Conservation (phyloP, 2,329 filamentous ascomycete species). For the Alternaria sp. region DNA sequence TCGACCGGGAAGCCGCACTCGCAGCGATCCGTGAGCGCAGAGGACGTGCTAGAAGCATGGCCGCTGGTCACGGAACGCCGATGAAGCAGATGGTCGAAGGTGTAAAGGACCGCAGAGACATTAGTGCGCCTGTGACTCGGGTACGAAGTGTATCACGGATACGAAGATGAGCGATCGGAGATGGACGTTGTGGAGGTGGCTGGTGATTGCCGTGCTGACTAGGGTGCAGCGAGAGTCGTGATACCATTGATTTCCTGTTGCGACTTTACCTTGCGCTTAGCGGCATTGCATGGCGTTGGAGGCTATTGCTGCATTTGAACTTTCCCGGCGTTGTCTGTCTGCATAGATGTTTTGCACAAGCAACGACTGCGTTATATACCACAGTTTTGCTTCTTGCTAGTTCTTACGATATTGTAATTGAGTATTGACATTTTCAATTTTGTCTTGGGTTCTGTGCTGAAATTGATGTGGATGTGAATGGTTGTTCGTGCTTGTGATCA, state of each 20-base stretch:
- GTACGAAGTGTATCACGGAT: constrained; percentile 35
- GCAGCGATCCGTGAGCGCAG: constrained; percentile 76
- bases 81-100: constrained; percentile 64
- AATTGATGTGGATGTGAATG: neutral
- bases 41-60: constrained; percentile 72
- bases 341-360: constrained; percentile 9
- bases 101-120: constrained; percentile 53
- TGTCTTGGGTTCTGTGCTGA: neutral
- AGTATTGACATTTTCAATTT: neutral
- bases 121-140: constrained; percentile 52
- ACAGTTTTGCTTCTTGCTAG: constrained; percentile 20
- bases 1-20: constrained; percentile 73
- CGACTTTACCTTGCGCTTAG: constrained; percentile 26
- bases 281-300: constrained; percentile 46
- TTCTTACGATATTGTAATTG: constrained; percentile 4
- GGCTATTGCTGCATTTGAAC: constrained; percentile 2
- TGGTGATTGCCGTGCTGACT: constrained; percentile 7
- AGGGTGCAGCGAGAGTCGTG: constrained; percentile 12
- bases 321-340: constrained; percentile 16
- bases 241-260: constrained; percentile 13
- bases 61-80: constrained; percentile 67
- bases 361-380: constrained; percentile 32
- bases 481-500: neutral
- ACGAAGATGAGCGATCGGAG: constrained; percentile 14
- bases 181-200: neutral